These are phyloP conservation scores for Schizosaccharomyces versatilis DNA, from an alignment of 1,139 yeast species.

Conservation along the genomic window DNA sequence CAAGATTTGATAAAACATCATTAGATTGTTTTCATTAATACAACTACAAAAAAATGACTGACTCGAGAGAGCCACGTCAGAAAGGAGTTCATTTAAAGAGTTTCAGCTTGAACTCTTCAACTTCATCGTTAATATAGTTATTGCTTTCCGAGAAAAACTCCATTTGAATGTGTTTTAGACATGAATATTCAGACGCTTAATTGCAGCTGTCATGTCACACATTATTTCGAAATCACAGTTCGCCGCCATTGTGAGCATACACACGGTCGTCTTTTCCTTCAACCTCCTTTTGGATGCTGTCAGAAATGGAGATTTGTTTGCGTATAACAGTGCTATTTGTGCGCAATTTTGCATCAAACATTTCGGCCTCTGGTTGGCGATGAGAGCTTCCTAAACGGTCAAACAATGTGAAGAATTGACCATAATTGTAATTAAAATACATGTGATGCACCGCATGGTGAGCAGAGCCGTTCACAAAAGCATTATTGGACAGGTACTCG, in stretches of 20 bases:
- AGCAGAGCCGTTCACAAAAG: constrained; percentile 89
- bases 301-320: constrained; percentile 55
- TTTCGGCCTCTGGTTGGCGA: constrained; percentile 71
- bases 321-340: constrained; percentile 44
- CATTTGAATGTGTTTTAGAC: too few relatives aligned
- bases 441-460: constrained; percentile 93
- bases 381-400: constrained; percentile 87
- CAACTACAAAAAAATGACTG: too few relatives aligned
- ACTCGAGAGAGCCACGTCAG: too few relatives aligned
- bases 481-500: constrained; percentile 78
- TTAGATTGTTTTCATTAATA: too few relatives aligned
- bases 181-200: too few relatives aligned
- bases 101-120: too few relatives aligned
- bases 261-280: constrained; percentile 48
- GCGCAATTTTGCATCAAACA: constrained; percentile 45
- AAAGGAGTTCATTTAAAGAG: too few relatives aligned
- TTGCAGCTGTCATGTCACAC: too few relatives aligned
- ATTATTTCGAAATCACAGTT: too few relatives aligned
- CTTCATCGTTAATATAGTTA: too few relatives aligned
- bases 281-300: constrained; percentile 50
- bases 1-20: too few relatives aligned
- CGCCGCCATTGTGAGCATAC: constrained; percentile 3
- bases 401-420: constrained; percentile 95
- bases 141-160: too few relatives aligned
- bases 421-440: constrained; percentile 91